Base-by-base conservation (phyloP, 768 basidiomycete species). In the Gelatoporia subvermispora region DNA sequence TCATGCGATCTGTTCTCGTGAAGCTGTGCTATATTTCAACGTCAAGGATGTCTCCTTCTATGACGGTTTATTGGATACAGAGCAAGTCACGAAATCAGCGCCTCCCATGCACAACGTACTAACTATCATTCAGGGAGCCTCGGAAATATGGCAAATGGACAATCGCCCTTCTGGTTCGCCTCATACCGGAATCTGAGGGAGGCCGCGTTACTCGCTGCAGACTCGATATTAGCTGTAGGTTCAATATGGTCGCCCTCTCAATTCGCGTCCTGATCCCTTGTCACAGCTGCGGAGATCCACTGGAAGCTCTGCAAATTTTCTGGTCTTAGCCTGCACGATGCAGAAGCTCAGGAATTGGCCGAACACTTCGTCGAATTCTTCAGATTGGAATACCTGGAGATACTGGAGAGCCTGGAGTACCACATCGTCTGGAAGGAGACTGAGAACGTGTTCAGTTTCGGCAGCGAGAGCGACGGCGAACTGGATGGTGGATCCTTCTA, bases 21-120 rank as follows among this genome's bases (percentile, higher is more conserved):
- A 66, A 49, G 60, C 57, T 10, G 49, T 65, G 35, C 37, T 65
- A 3, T 60, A 51, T 23, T 59, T 64, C 54, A 54, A 48, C 16
- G 46, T 66, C 43, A 51, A 60, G 18, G 58, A 60, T 35, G 25
- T 59, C 25, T 45, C 51, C 3, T 60, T 60, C 49, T 62, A 53
- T 47, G 50, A 54, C 9, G 35, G 43, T 9, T 39, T 45, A 4
- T 51, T 58, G 31, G 53, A 58, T 40, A 34, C 35, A 13, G 38
- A 24, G 60, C 59, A 41, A 43, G 58, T 24, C n/a, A 13, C 8
- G 34, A 4, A 28, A 17, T 34, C 16, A 48, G 20, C 8, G 28
- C 28, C 23, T 25, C 34, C 37, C 5, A 38, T 31, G 13, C 13
- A 5, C 7, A 31, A 31, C 7, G 13, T 31, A 31, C 13, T 31